These are phyloP conservation scores for Plantago lanceolata DNA, from an alignment of 305 asterid species.

Conservation along the genomic window DNA sequence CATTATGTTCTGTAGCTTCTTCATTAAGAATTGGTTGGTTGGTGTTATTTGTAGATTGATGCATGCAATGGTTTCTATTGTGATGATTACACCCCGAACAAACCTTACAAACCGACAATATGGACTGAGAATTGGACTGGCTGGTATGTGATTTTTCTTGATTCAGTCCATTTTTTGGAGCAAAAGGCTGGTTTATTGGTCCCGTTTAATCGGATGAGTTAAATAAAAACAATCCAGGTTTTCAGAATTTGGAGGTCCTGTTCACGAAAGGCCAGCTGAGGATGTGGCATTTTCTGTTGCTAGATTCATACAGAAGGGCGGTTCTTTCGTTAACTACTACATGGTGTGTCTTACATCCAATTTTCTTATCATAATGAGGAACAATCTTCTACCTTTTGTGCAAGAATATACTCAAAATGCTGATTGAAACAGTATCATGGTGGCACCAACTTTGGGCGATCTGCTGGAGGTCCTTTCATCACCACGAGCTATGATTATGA, in stretches of 20 bases:
- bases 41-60: constrained; percentile 59
- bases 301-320: constrained; percentile 84
- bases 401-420: constrained; percentile 11
- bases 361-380: neutral
- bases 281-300: constrained; percentile 95
- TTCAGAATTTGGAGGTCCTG: constrained; percentile 79
- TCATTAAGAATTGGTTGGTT: constrained; percentile 6
- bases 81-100: constrained; percentile 79
- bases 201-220: constrained; percentile 18
- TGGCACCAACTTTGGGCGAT: constrained; percentile 87
- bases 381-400: neutral
- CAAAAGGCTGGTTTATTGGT: constrained; percentile 11
- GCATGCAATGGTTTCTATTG: constrained; percentile 97
- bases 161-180: constrained; percentile 10
- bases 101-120: constrained; percentile 80
- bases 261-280: constrained; percentile 77
- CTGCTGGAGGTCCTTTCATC: constrained; percentile 92
- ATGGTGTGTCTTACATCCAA: constrained; percentile 50
- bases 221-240: constrained; percentile 48
- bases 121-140: constrained; percentile 99
- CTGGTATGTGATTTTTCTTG: constrained; percentile 42
- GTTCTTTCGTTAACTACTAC: constrained; percentile 87
- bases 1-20: neutral
- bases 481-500: constrained; percentile 90
- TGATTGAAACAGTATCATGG: constrained; percentile 59